Percentiles rank a stretch among this genome's conserved stretches.
Conservation (phyloP, 1,284 basidiomycete species). For the Rhodotorula glutinis region DNA sequence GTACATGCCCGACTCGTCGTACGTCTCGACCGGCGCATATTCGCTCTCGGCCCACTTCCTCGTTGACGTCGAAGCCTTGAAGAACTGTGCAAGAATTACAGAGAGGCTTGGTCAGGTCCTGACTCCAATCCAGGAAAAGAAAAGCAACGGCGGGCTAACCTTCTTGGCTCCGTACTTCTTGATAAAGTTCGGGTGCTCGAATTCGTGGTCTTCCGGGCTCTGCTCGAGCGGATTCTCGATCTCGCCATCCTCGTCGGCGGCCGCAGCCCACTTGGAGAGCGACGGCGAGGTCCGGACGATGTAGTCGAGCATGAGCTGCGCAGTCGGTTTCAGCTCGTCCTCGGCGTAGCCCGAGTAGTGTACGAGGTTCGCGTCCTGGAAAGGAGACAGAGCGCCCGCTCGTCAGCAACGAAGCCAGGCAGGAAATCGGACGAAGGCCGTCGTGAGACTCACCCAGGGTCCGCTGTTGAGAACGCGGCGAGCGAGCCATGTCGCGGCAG, state of each 20-base stretch:
- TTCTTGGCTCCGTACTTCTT: constrained; percentile 52
- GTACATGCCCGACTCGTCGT: neutral
- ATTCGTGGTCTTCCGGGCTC: constrained; percentile 44
- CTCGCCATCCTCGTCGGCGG: constrained; percentile 47
- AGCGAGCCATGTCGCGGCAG: constrained; percentile 87
- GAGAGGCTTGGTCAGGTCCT: no score
- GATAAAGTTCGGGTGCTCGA: constrained; percentile 68
- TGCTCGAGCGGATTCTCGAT: constrained; percentile 35
- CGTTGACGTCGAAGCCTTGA: constrained; percentile 32
- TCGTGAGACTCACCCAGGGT: constrained; percentile 66
- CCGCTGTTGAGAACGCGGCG: constrained; percentile 76
- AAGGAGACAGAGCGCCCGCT: neutral
- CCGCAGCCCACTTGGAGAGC: constrained; percentile 9
- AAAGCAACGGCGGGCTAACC: constrained; percentile 2
- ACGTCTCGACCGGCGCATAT: constrained; percentile 17
- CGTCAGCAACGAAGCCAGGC: neutral
- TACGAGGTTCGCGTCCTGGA: constrained; percentile 75
- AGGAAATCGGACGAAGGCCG: neutral
- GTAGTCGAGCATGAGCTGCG: constrained; percentile 91
- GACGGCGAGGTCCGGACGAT: constrained; percentile 58
- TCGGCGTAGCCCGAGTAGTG: constrained; percentile 91
- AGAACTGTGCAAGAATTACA: constrained; percentile 27
- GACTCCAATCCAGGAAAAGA: no score
- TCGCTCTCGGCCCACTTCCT: constrained; percentile 38
- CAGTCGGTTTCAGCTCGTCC: constrained; percentile 75